These are phyloP conservation scores for Podochytrium sp. DNA, from an alignment of 192 early-diverging fungal genomes.

Conservation along the genomic window DNA sequence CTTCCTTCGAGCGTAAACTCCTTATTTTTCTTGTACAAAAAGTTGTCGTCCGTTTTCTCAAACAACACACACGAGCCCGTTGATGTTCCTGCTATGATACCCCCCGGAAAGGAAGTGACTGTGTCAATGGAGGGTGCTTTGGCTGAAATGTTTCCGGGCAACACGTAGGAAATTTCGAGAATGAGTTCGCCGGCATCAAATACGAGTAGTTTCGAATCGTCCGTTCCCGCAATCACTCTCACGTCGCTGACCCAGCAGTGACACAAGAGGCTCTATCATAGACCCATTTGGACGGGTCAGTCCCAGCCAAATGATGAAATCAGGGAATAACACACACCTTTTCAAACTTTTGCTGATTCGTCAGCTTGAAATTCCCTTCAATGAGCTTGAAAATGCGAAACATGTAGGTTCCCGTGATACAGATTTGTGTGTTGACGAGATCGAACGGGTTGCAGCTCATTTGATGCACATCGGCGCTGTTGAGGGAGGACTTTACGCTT, in stretches of 20 bases:
- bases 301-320: constrained; percentile 17
- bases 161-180: constrained; percentile 42
- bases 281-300: background rate
- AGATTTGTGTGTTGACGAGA: constrained; percentile 44
- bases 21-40: constrained; percentile 45
- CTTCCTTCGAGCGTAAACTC: constrained; percentile 47
- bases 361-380: constrained; percentile 53
- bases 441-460: constrained; percentile 58
- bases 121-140: constrained; percentile 43
- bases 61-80: constrained; percentile 48
- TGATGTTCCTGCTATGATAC: constrained; percentile 49
- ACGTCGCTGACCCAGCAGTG: constrained; percentile 55
- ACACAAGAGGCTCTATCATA: constrained; percentile 47
- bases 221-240: constrained; percentile 53
- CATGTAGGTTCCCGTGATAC: constrained; percentile 49
- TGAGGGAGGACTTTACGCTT: constrained; percentile 41
- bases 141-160: constrained; percentile 20
- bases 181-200: constrained; percentile 59
- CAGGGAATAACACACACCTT: constrained; percentile 35
- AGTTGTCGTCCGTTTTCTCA: constrained; percentile 52
- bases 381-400: constrained; percentile 49
- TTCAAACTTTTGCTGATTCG: constrained; percentile 52
- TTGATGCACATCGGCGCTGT: constrained; percentile 42
- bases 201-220: constrained; percentile 54
- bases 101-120: constrained; percentile 40